Evolutionary conservation across 495 filamentous ascomycete genomes (phyloP), one percentile per base, ranked within the genome.

Genomic region (Hyaloscypha hepaticicola): DNA sequence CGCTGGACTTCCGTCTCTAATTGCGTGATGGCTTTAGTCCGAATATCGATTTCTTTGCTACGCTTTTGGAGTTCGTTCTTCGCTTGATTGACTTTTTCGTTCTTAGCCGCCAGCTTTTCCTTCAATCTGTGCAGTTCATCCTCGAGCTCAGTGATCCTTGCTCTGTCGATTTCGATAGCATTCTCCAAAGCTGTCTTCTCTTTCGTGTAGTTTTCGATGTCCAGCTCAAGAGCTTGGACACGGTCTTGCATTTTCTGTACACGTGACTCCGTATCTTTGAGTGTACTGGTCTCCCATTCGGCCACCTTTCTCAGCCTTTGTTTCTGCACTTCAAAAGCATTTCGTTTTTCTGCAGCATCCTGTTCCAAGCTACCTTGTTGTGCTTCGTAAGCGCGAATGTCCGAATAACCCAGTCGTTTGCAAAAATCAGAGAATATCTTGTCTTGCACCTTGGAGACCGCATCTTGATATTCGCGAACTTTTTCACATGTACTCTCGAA

Each of bases 291-390:
- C 75, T 96, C 91, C 75, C 92, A 97, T 60, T 78, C 85, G 50
- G 96, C 78, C 67, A 88, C 88, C 71, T 87, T 92, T 70, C 94
- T 82, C 38, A 99, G 82, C 55, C 84, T 85, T 65, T 87, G 88
- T 76, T 88, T 94, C 73, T 98, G 95, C 16, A 87, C 85, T 27
- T 85, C 88, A 69, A 96, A 98, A 64, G 92, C 88, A 25, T 91
- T 85, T 61, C 90, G 91, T 77, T 93, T 95, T 74, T 93, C 87
- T 2, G 88, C 86, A 45, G 87, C 88, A 70, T 98, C 93, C 74
- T 96, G 90, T 70, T 98, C 93, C 55, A 94, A 73, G 16, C 87
- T 91, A 34, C 95, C 95, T 73, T 98, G 95, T 63, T 96, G 93
- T 7, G 87, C 88, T 74, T 97, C 92, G 70, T 98, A 99, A 38